Percentiles rank a stretch among this genome's conserved stretches.
Conservation (phyloP, 495 filamentous ascomycete species). For the Xylaria cubensis region DNA sequence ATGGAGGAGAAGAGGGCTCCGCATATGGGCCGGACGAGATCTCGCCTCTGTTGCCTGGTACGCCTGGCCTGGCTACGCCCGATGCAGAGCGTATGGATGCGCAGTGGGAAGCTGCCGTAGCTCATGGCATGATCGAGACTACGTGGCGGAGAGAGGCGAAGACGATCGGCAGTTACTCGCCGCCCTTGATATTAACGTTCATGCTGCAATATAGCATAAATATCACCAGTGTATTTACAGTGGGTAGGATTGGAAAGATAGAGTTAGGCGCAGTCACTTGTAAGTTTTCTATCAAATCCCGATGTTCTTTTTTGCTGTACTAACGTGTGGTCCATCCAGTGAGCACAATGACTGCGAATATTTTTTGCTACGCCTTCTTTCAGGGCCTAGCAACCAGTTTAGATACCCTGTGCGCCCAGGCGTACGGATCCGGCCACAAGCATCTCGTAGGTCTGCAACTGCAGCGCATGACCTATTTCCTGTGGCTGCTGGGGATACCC, state of each 20-base stretch:
- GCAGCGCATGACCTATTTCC: constrained; percentile 72
- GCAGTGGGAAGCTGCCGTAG: constrained; percentile 83
- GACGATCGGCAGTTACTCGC: constrained; percentile 63
- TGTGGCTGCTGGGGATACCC: constrained; percentile 68
- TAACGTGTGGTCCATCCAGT: constrained; percentile 43
- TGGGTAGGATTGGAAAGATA: constrained; percentile 66
- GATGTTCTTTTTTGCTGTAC: not conserved
- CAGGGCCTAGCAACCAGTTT: constrained; percentile 74
- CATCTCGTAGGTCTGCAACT: constrained; percentile 73
- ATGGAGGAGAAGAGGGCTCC: constrained; percentile 41
- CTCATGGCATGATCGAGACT: constrained; percentile 74
- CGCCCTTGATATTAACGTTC: constrained; percentile 71
- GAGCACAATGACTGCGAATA: constrained; percentile 75
- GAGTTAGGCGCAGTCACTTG: constrained; percentile 69
- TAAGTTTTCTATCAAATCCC: constrained; percentile 27
- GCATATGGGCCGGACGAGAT: constrained; percentile 46
- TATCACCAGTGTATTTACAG: constrained; percentile 70
- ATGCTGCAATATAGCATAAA: constrained; percentile 76
- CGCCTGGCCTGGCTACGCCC: constrained; percentile 24
- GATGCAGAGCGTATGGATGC: constrained; percentile 51
- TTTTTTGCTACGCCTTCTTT: constrained; percentile 73
- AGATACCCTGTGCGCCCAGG: constrained; percentile 77
- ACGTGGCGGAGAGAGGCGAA: constrained; percentile 84
- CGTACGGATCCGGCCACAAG: constrained; percentile 73
- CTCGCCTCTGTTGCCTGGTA: constrained; percentile 44